phyloP scores from a whole-genome alignment of 2,329 filamentous ascomycete genomes.

The Scedosporium aurantiacum region DNA sequence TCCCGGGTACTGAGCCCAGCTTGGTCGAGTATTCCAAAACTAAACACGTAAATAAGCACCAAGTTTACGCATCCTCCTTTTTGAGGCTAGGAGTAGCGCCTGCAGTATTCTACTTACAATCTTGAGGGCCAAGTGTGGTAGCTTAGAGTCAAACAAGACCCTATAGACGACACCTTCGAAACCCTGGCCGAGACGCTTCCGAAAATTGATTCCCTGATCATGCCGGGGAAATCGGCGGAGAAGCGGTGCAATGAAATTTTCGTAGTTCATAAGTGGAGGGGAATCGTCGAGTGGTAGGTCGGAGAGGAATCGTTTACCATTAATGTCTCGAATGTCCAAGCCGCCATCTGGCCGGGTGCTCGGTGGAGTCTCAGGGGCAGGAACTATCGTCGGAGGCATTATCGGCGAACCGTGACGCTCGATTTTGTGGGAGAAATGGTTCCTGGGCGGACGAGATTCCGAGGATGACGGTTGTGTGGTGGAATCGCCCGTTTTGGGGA shows the following conservation, averaged over 20 bases:
- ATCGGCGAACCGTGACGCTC: too few relatives aligned
- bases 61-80: not conserved
- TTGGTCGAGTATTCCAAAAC: not conserved
- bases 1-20: too few relatives aligned
- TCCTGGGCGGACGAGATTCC: too few relatives aligned
- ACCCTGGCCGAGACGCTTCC: not conserved
- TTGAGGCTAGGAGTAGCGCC: too few relatives aligned
- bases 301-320: not conserved
- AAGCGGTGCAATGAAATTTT: not conserved
- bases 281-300: not conserved
- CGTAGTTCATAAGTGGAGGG: not conserved
- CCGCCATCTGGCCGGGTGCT: not conserved
- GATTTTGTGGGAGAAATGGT: too few relatives aligned
- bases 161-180: not conserved
- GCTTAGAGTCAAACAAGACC: not conserved
- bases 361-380: not conserved
- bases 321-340: not conserved
- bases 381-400: not conserved
- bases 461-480: too few relatives aligned
- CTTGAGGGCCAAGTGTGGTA: not conserved
- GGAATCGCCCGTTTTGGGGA: too few relatives aligned
- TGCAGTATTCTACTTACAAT: not conserved
- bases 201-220: not conserved
- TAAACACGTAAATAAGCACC: not conserved
- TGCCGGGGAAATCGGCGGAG: not conserved